Evolutionary conservation across 1,284 basidiomycete species (phyloP).

Genomic region (Leccinum pachyderme): DNA sequence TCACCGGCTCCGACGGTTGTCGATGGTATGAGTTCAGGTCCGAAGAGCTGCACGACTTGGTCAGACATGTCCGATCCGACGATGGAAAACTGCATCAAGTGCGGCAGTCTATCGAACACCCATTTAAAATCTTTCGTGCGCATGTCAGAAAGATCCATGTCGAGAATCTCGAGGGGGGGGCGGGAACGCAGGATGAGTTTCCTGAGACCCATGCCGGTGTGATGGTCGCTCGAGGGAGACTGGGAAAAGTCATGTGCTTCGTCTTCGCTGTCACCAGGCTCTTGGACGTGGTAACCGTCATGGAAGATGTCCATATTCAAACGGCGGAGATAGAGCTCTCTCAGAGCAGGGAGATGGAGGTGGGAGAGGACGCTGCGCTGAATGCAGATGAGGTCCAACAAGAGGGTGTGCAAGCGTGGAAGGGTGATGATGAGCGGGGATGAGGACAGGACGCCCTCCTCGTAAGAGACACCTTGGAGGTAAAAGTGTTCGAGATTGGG

Average conservation of each 20-base stretch:
- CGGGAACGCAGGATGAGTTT: constrained; percentile 53
- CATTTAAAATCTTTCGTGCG: constrained; percentile 74
- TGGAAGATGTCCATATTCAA: constrained; percentile 62
- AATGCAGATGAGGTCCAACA: constrained; percentile 56
- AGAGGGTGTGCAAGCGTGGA: constrained; percentile 52
- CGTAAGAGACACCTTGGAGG: constrained; percentile 53
- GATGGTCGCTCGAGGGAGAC: constrained; percentile 70
- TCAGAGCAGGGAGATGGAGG: constrained; percentile 54
- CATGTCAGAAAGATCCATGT: constrained; percentile 79
- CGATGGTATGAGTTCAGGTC: constrained; percentile 33
- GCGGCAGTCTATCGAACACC: constrained; percentile 53
- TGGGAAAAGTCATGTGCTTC: constrained; percentile 70
- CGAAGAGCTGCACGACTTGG: constrained; percentile 57
- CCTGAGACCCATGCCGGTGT: constrained; percentile 76
- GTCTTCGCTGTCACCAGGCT: constrained; percentile 68
- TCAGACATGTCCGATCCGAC: constrained; percentile 78
- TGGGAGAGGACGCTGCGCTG: constrained; percentile 62
- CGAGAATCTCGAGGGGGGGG: constrained; percentile 60
- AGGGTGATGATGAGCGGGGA: constrained; percentile 46
- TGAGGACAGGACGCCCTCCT: constrained; percentile 33
- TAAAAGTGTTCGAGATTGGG: constrained; percentile 57
- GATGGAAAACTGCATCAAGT: constrained; percentile 63
- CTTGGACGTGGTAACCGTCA: constrained; percentile 34
- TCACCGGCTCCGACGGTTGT: constrained; percentile 4
- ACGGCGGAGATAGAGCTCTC: constrained; percentile 58